These are phyloP conservation scores for Cyberlindnera samutprakarnensis DNA, from an alignment of 805 yeast genomes.

Conservation along the genomic window DNA sequence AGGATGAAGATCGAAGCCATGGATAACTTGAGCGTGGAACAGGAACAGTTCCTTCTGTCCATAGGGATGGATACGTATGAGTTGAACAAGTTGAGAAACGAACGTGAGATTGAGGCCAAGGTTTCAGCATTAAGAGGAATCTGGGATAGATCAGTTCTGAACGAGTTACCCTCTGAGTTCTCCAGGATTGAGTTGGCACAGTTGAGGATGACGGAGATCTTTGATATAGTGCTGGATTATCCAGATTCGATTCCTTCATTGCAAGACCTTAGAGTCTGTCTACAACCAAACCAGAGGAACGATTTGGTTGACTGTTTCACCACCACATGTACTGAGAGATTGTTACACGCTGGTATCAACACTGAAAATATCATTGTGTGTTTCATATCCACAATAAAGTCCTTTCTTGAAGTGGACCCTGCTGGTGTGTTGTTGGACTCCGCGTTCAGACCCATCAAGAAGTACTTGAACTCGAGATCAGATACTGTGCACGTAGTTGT, in stretches of 20 bases:
- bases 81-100: slow-evolving; percentile 6
- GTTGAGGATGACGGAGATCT: slow-evolving; percentile 53
- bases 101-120: slow-evolving; percentile 3
- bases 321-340: slow-evolving; percentile 30
- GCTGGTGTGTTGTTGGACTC: slow-evolving; percentile 75
- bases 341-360: slow-evolving; percentile 76
- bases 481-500: slow-evolving; percentile 71
- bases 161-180: slow-evolving; percentile 6
- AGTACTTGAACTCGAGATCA: slow-evolving; percentile 60
- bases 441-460: slow-evolving; percentile 68
- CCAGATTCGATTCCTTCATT: slow-evolving; percentile 50
- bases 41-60: slow-evolving; percentile 11
- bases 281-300: slow-evolving; percentile 44
- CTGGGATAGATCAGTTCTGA: slow-evolving; percentile 16
- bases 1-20: slow-evolving; percentile 6
- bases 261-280: slow-evolving; percentile 47
- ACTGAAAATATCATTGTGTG: slow-evolving; percentile 64
- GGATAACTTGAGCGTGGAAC: slow-evolving; percentile 3
- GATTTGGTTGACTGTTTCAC: slow-evolving; percentile 45
- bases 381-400: slow-evolving; percentile 63
- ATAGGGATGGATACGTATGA: slow-evolving; percentile 16
- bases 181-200: slow-evolving; percentile 12
- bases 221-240: slow-evolving; percentile 44
- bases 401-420: slow-evolving; percentile 76
- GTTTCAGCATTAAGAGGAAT: slow-evolving; percentile 6